These are phyloP conservation scores for Geranium rotundifolium DNA, from an alignment of 345 rosid genomes.

Conservation along the genomic window DNA sequence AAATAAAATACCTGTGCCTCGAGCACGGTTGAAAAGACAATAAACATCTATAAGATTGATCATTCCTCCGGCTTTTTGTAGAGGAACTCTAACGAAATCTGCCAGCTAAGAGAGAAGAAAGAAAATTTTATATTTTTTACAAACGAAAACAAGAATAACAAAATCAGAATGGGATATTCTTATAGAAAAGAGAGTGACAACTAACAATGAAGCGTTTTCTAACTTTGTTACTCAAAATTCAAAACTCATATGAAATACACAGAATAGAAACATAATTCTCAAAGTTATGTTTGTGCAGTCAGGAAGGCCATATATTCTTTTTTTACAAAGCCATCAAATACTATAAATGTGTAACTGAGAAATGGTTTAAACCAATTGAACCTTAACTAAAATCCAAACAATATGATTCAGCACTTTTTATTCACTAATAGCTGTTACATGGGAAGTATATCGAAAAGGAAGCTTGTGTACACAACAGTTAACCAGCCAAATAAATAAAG, in stretches of 20 bases:
- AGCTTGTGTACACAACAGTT: too few relatives aligned
- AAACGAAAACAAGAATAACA: not conserved
- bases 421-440: too few relatives aligned
- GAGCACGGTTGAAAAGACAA: slow-evolving; percentile 91
- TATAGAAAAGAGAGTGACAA: not conserved
- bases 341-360: too few relatives aligned
- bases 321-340: not conserved
- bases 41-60: slow-evolving; percentile 82
- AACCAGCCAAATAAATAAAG: too few relatives aligned
- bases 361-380: too few relatives aligned
- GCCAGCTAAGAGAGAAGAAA: slow-evolving; percentile 49
- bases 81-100: slow-evolving; percentile 82
- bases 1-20: slow-evolving; percentile 75
- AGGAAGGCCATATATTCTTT: slow-evolving; percentile 7
- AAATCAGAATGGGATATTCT: not conserved
- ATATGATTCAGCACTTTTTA: too few relatives aligned
- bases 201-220: slow-evolving; percentile 59
- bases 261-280: too few relatives aligned
- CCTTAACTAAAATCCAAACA: too few relatives aligned
- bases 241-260: not conserved
- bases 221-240: slow-evolving; percentile 35
- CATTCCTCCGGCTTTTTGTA: slow-evolving; percentile 92
- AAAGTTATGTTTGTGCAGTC: not conserved
- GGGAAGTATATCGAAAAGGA: too few relatives aligned
- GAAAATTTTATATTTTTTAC: slow-evolving; percentile 9